Evolutionary conservation across 2,329 filamentous ascomycete genomes (phyloP).

Genomic region (Fusarium sororula): DNA sequence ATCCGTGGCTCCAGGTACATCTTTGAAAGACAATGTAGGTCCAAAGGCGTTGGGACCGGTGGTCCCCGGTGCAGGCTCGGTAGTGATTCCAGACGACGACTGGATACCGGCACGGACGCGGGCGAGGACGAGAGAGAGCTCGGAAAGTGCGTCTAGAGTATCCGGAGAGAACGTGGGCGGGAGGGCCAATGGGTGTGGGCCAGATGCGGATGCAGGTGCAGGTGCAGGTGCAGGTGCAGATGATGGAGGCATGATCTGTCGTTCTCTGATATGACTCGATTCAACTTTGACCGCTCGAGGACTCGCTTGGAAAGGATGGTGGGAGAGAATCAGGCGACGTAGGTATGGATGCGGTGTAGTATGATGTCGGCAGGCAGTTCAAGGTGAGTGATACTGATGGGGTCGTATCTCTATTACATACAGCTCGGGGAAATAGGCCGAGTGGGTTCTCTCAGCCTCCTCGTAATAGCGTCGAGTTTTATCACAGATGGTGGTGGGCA

Average conservation of each 20-base stretch:
- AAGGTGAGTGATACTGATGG: neutral
- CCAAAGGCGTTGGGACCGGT: slow-evolving; percentile 47
- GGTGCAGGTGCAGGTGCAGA: slow-evolving; percentile 27
- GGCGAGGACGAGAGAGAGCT: slow-evolving; percentile 80
- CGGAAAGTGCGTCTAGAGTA: slow-evolving; percentile 85
- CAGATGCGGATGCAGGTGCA: neutral
- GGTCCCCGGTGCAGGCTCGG: slow-evolving; percentile 50
- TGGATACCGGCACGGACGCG: slow-evolving; percentile 69
- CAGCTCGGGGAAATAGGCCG: slow-evolving; percentile 26
- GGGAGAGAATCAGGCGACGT: slow-evolving; percentile 24
- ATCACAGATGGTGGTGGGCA: slow-evolving; percentile 21
- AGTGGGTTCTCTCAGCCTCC: slow-evolving; percentile 36
- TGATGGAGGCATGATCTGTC: slow-evolving; percentile 44
- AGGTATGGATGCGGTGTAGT: slow-evolving; percentile 26
- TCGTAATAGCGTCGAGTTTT: slow-evolving; percentile 26
- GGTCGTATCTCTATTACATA: neutral
- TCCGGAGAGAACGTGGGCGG: slow-evolving; percentile 78
- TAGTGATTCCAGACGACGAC: slow-evolving; percentile 51
- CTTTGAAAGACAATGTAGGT: slow-evolving; percentile 66
- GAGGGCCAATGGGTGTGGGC: slow-evolving; percentile 58
- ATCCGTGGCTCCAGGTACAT: slow-evolving; percentile 81
- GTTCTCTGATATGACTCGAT: slow-evolving; percentile 6
- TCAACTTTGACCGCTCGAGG: slow-evolving; percentile 13
- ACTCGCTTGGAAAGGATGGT: slow-evolving; percentile 4
- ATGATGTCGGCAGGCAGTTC: slow-evolving; percentile 5